A percentile compares a stretch with the other conserved stretches of the same genome.
phyloP scores from a whole-genome alignment of 306 rosid genomes.

The Fragaria nilgerrensis region DNA sequence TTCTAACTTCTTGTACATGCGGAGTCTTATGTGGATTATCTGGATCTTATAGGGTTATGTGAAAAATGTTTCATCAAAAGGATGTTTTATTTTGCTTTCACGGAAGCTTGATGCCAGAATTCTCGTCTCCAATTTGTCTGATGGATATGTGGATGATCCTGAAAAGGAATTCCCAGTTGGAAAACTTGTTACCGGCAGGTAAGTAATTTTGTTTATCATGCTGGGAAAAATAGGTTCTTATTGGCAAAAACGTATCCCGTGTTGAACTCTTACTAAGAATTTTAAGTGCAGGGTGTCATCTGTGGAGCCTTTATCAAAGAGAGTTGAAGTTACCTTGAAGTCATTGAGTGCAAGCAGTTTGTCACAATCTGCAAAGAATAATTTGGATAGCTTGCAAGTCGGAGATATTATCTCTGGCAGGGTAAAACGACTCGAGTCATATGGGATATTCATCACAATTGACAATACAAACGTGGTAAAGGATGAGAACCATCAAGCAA shows the following conservation, averaged over 20 bases:
- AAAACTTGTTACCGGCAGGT: slow-evolving; percentile 81
- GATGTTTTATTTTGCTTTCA: slow-evolving; percentile 80
- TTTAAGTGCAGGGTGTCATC: slow-evolving; percentile 65
- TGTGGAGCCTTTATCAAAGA: slow-evolving; percentile 78
- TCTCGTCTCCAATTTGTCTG: slow-evolving; percentile 75
- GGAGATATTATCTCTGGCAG: slow-evolving; percentile 77
- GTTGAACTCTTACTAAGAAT: slow-evolving; percentile 30
- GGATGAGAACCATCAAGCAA: slow-evolving; percentile 1
- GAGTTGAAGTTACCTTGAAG: slow-evolving; percentile 86
- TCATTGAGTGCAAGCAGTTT: slow-evolving; percentile 34
- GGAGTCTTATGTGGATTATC: slow-evolving; percentile 16
- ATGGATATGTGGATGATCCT: slow-evolving; percentile 59
- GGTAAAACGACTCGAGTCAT: slow-evolving; percentile 78
- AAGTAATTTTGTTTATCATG: slow-evolving; percentile 17
- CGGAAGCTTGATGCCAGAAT: slow-evolving; percentile 81
- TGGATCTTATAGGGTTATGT: slow-evolving; percentile 66
- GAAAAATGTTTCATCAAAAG: slow-evolving; percentile 72
- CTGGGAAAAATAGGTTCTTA: neutral
- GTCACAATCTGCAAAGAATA: slow-evolving; percentile 40
- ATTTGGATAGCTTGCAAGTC: slow-evolving; percentile 52
- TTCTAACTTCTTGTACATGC: neutral
- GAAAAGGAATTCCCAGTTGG: slow-evolving; percentile 79
- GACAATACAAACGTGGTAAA: slow-evolving; percentile 67
- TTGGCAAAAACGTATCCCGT: slow-evolving; percentile 17
- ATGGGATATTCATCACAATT: slow-evolving; percentile 79